These are phyloP conservation scores for Aspergillus panamensis DNA, from an alignment of 495 filamentous ascomycete species.

Conservation along the genomic window DNA sequence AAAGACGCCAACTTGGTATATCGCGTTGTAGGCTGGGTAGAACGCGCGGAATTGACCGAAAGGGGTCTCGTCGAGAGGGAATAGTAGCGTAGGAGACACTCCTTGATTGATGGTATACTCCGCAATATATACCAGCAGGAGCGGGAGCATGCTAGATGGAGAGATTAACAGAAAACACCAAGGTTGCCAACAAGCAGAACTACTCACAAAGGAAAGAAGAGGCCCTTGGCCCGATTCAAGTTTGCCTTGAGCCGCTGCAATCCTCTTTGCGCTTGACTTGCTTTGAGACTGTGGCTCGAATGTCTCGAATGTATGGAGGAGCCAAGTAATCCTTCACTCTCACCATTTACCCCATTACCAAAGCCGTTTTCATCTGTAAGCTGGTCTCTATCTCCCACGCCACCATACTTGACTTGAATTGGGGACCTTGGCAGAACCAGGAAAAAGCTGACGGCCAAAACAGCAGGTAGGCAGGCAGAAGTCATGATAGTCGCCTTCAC, in stretches of 20 bases:
- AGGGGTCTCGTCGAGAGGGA: slow-evolving; percentile 69
- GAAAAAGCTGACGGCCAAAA: slow-evolving; percentile 89
- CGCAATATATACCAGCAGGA: slow-evolving; percentile 87
- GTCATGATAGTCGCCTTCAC: slow-evolving; percentile 68
- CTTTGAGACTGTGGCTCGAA: slow-evolving; percentile 24
- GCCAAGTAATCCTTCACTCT: slow-evolving; percentile 40
- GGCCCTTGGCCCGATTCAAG: slow-evolving; percentile 46
- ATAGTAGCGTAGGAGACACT: slow-evolving; percentile 83
- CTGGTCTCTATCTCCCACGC: slow-evolving; percentile 38
- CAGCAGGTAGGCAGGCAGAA: slow-evolving; percentile 69
- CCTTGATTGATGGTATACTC: slow-evolving; percentile 98
- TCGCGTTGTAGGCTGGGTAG: slow-evolving; percentile 86
- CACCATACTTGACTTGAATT: slow-evolving; percentile 42
- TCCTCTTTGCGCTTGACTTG: slow-evolving; percentile 8
- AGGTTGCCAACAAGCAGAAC: neutral
- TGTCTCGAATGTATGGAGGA: slow-evolving; percentile 25
- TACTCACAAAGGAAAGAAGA: slow-evolving; percentile 67
- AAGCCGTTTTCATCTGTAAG: slow-evolving; percentile 33
- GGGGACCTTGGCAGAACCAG: slow-evolving; percentile 64
- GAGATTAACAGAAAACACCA: slow-evolving; percentile 24
- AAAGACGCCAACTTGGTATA: slow-evolving; percentile 94
- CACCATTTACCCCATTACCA: slow-evolving; percentile 35
- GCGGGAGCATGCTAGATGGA: slow-evolving; percentile 71
- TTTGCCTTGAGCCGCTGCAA: slow-evolving; percentile 46
- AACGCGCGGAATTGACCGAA: slow-evolving; percentile 82